Base-by-base conservation (phyloP, 352 stramenopile species). In the Pythium vanterpoolii region DNA sequence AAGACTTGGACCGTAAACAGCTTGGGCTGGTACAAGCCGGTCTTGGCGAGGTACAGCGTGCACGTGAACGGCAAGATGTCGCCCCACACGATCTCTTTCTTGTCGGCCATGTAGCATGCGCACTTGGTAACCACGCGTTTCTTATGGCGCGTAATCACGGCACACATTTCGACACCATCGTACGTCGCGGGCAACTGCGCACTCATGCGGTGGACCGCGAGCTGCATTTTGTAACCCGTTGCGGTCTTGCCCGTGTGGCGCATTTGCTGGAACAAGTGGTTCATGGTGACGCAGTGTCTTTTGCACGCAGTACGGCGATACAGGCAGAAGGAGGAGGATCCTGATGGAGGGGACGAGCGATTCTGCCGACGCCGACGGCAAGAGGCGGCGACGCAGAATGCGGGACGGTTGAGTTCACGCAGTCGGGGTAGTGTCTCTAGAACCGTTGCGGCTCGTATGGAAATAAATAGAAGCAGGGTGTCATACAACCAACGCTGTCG, bases 31-130 rank as follows among this genome's bases (percentile, higher is more conserved):
- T 87, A 89, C 16, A 89, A 56, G 13, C 80, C 80, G 26, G 78
- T 80, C 62, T 90, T 90, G 43, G 78, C 77, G 71, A 86, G 76
- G 59, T 87, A 90, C 24, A 90, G 76, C 28, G 80, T 89, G 59
- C 73, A 85, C 13, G 78, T 87, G 55, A 90, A 89, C 9, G 80
- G 77, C 27, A 90, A 62, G 42, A 88, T 87, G 55, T 90, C 80
- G 10, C 80, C 80, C 80, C 80, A 90, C 21, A 90, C 64, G 24
- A 86, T 75, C 62, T 90, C 80, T 18, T 78, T 79, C 54, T 52
- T 71, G 51, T 68, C 69, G 4, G 56, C 67, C 56, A 77, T 65
- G 38, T 87, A 88, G 11, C 71, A 65, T 1, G 66, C 76, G 28
- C 68, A 60, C 60, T 90, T 88, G 34, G 78, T 83, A 21, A 80